Conservation (phyloP, 2,329 filamentous ascomycete species). For the Ceratocystis albifundus region DNA sequence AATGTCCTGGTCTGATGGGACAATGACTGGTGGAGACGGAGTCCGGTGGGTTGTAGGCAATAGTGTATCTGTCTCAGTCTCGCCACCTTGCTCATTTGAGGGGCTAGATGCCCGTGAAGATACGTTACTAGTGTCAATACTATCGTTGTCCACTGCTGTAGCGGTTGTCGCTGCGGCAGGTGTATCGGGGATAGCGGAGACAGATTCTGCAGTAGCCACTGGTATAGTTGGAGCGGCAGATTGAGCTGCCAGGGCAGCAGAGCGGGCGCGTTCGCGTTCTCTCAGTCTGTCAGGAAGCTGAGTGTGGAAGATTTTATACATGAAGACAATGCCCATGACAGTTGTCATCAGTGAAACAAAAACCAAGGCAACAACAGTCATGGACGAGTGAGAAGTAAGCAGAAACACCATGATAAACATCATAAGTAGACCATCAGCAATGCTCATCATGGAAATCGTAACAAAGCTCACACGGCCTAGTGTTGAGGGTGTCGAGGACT, state of each 20-base stretch:
- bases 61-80: constrained; percentile 13
- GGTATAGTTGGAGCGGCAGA: constrained; percentile 27
- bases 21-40: constrained; percentile 35
- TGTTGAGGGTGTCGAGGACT: constrained; percentile 56
- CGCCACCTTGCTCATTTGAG: constrained; percentile 7
- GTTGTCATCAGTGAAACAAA: constrained; percentile 44
- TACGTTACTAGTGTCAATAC: constrained; percentile 19
- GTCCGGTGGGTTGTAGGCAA: constrained; percentile 22
- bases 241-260: neutral
- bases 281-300: constrained; percentile 45
- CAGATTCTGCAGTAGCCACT: constrained; percentile 27
- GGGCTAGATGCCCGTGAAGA: constrained; percentile 23
- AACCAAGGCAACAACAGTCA: constrained; percentile 45
- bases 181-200: constrained; percentile 17
- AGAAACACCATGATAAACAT: constrained; percentile 25
- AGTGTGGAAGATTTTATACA: constrained; percentile 49
- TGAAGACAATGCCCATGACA: constrained; percentile 45
- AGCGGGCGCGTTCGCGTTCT: constrained; percentile 32
- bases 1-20: constrained; percentile 53
- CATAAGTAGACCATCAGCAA: constrained; percentile 38
- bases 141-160: neutral
- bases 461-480: constrained; percentile 55
- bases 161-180: neutral
- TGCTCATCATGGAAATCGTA: constrained; percentile 47
- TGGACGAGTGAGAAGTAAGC: constrained; percentile 30